A percentile compares a stretch with the other conserved stretches of the same genome.
Evolutionary conservation across 2,329 filamentous ascomycete genomes (phyloP).

Genomic region (Colletotrichum neosansevieriae): DNA sequence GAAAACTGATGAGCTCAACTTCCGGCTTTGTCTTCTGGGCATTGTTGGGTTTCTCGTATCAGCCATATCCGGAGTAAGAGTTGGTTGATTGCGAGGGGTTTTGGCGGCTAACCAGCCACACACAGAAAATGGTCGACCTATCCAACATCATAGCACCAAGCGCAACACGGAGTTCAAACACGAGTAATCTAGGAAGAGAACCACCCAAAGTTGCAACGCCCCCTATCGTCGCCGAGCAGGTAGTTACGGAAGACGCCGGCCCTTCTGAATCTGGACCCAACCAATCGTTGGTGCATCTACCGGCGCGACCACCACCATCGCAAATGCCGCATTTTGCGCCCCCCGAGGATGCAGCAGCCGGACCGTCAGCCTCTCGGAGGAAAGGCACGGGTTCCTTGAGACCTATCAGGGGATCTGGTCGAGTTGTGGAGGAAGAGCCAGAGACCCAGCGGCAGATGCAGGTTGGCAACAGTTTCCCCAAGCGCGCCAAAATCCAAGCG

Average conservation of each 20-base stretch:
- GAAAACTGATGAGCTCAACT: background rate
- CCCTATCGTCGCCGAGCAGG: slow-evolving; percentile 1
- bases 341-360: background rate
- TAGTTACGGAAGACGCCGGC: slow-evolving; percentile 10
- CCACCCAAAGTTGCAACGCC: background rate
- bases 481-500: slow-evolving; percentile 39
- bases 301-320: slow-evolving; percentile 9
- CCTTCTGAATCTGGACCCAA: slow-evolving; percentile 19
- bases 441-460: slow-evolving; percentile 41
- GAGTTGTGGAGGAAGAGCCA: slow-evolving; percentile 31
- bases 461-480: slow-evolving; percentile 40
- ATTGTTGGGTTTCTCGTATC: background rate
- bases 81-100: background rate
- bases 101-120: slow-evolving; percentile 29
- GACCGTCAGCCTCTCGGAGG: slow-evolving; percentile 14
- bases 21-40: background rate
- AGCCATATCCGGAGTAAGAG: background rate
- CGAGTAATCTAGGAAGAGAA: slow-evolving; percentile 26
- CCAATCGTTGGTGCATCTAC: slow-evolving; percentile 26
- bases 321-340: background rate
- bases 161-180: slow-evolving; percentile 23
- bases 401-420: slow-evolving; percentile 17
- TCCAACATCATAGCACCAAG: slow-evolving; percentile 40
- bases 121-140: slow-evolving; percentile 41
- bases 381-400: slow-evolving; percentile 34